Base-by-base conservation (phyloP, 148 eudicot species). In the Euryodendron excelsum region DNA sequence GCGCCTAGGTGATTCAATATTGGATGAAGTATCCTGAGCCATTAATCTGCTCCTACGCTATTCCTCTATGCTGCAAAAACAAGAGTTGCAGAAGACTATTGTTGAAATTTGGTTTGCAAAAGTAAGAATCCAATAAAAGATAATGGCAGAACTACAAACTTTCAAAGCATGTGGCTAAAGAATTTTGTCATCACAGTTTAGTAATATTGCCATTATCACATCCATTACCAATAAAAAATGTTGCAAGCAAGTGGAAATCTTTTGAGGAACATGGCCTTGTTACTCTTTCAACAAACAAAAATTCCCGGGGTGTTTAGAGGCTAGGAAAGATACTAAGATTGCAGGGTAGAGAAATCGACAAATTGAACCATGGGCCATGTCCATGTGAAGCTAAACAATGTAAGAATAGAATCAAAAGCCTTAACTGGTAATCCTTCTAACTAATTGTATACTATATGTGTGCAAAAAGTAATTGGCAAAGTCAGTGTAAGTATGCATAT, bases 1-100 rank as follows among this genome's bases (percentile, higher is more conserved):
- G 60, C 89, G 86, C 62, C 92, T 82, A 61, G 97, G 95, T 84
- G 97, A 93, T 23, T 90, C 95, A 64, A 72, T 81, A 41, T 23
- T 84, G 30, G 82, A 72, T 66, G 78, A 37, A 79, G 74, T 60
- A 53, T 83, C 89, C 63, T 82, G 87, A 41, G 92, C 89, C 95
- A 88, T 88, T 62, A 47, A 59, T 59, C 30, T 28, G 23, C 60
- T 47, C 10, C 9, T 30, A 21, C n/a, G 28, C 47, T 52, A 21
- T 48, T 39, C 34, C n/a, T 44, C 64, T 71, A 0, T 30, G n/a
- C 67, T 55, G 48, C 63, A 79, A 37, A 81, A 31, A 61, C 39
- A 17, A 27, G 23, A 53, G 47, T 33, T 65, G 9, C 39, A 66
- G 21, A 31, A 53, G n/a, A 66, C 47, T 61, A 5, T 6, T 48